A percentile compares a stretch with the other conserved stretches of the same genome.
phyloP scores from a whole-genome alignment of 116 monocot genomes.

The Zostera marina region DNA sequence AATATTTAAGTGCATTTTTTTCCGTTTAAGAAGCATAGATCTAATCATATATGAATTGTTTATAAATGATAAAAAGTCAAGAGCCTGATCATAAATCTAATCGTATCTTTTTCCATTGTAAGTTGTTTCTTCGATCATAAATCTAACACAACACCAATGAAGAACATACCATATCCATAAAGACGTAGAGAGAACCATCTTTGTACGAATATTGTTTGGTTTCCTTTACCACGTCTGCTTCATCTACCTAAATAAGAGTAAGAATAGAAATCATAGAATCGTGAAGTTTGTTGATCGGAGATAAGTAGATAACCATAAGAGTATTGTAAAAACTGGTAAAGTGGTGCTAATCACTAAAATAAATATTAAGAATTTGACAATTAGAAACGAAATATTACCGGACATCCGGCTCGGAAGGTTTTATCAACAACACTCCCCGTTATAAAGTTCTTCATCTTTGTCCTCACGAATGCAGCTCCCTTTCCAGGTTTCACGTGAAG shows the following conservation, averaged over 20 bases:
- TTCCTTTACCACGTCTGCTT: constrained; percentile 78
- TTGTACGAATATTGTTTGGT: constrained; percentile 88
- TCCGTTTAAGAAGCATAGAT: not conserved
- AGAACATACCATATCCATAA: constrained; percentile 84
- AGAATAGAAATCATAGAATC: not conserved
- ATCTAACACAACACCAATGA: not conserved
- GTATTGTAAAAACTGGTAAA: no score
- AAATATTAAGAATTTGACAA: not conserved
- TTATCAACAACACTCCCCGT: constrained; percentile 93
- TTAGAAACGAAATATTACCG: constrained; percentile 31
- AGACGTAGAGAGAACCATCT: constrained; percentile 75
- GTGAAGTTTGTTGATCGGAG: no score
- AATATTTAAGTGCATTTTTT: not conserved
- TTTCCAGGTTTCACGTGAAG: constrained; percentile 98
- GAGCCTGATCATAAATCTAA: no score
- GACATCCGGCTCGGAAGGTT: constrained; percentile 94
- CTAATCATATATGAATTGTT: not conserved
- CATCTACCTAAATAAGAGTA: constrained; percentile 37
- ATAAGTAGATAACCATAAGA: no score
- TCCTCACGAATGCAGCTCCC: constrained; percentile 94
- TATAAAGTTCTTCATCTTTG: constrained; percentile 76
- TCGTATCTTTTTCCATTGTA: no score
- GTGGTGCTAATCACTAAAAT: not conserved
- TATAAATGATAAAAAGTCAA: not conserved
- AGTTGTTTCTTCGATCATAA: not conserved